Evolutionary conservation across 2,329 filamentous ascomycete genomes (phyloP).

Genomic region (Neurospora sp.): DNA sequence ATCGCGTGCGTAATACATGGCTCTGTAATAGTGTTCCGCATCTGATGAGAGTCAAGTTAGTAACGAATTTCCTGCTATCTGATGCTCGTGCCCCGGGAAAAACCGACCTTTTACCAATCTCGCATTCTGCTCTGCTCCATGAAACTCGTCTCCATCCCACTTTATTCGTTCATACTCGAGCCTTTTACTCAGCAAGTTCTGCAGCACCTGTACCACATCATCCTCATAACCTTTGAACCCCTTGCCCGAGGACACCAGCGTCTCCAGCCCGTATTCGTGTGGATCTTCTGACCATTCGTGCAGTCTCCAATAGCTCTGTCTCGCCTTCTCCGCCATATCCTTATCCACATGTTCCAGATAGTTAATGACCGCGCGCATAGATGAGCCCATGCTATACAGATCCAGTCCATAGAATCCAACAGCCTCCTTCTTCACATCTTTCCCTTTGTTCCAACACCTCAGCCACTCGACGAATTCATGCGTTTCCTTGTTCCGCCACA

Average conservation of each 20-base stretch:
- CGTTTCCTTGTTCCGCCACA: constrained; percentile 45
- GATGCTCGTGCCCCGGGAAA: neutral
- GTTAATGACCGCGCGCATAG: constrained; percentile 35
- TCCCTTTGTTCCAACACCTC: constrained; percentile 28
- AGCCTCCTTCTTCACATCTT: constrained; percentile 9
- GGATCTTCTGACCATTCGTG: constrained; percentile 40
- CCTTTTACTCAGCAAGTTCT: constrained; percentile 31
- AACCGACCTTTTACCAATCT: constrained; percentile 28
- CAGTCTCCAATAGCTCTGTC: constrained; percentile 34
- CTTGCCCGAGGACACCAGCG: constrained; percentile 13
- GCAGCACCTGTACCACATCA: constrained; percentile 34
- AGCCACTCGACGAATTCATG: constrained; percentile 43
- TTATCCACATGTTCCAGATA: constrained; percentile 38
- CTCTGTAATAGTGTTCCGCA: constrained; percentile 40
- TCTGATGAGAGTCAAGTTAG: constrained; percentile 19
- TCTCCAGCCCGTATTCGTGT: constrained; percentile 35
- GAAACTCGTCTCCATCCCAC: constrained; percentile 35
- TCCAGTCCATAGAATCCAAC: constrained; percentile 41
- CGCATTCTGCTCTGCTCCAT: constrained; percentile 41
- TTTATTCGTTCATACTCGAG: constrained; percentile 28
- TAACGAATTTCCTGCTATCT: no score
- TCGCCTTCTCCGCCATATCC: constrained; percentile 31
- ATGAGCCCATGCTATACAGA: constrained; percentile 37
- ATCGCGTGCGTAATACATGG: constrained; percentile 40
- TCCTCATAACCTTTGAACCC: constrained; percentile 36